Percentiles rank a stretch among this genome's conserved stretches.
phyloP scores from a whole-genome alignment of 176 grass and related monocot genomes.

The Aegilops tauschii region DNA sequence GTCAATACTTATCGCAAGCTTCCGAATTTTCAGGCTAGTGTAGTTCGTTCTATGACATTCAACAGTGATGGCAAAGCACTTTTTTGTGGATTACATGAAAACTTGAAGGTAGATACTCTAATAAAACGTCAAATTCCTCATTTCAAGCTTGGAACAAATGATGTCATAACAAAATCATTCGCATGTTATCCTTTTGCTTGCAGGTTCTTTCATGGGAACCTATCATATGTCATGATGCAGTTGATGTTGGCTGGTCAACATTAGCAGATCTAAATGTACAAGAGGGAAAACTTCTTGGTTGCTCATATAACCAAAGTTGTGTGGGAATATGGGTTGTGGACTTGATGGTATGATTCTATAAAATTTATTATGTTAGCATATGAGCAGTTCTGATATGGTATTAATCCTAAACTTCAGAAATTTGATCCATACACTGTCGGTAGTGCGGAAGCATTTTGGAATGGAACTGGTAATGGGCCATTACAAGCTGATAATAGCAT shows the following conservation, averaged over 20 bases:
- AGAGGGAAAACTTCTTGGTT: conserved; percentile 90
- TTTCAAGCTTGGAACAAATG: background rate
- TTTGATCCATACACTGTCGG: conserved; percentile 44
- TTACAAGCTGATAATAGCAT: conserved; percentile 50
- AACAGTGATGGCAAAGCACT: conserved; percentile 83
- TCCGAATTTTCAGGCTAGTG: conserved; percentile 61
- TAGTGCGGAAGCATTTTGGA: conserved; percentile 48
- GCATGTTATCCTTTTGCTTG: conserved; percentile 36
- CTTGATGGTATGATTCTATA: conserved; percentile 55
- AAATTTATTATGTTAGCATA: conserved; percentile 19
- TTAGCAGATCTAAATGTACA: conserved; percentile 83
- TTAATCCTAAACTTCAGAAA: conserved; percentile 49
- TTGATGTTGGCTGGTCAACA: conserved; percentile 86
- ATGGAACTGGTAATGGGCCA: conserved; percentile 34
- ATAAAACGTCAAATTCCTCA: background rate
- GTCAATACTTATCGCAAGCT: conserved; percentile 20
- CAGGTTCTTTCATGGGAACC: conserved; percentile 97
- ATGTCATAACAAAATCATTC: background rate
- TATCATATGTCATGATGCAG: conserved; percentile 67
- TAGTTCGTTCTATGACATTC: conserved; percentile 83
- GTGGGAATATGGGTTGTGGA: conserved; percentile 89
- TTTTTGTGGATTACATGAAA: conserved; percentile 95
- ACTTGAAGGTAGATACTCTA: conserved; percentile 67
- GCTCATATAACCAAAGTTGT: conserved; percentile 90
- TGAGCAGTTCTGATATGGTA: conserved; percentile 28